Percentiles rank a stretch among this genome's conserved stretches.
Evolutionary conservation across 495 filamentous ascomycete species (phyloP).

Genomic region (Geoglossum glabrum): DNA sequence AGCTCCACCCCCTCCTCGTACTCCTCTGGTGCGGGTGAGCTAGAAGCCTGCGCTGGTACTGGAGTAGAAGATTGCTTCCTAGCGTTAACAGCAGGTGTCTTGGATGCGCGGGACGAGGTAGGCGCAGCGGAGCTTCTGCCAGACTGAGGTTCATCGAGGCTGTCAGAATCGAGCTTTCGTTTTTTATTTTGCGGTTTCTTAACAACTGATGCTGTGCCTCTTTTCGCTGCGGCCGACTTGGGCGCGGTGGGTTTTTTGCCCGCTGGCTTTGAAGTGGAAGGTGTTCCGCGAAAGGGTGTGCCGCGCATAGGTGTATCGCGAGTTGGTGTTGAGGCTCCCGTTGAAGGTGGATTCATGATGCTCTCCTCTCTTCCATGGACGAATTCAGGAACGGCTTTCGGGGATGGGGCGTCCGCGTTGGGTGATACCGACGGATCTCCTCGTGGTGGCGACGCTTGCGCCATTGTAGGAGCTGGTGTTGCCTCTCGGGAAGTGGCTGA

Average conservation of each 20-base stretch:
- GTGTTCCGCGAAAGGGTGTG: background rate
- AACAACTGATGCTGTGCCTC: background rate
- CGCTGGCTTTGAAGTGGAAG: background rate
- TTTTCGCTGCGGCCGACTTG: conserved; percentile 1
- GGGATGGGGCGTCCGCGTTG: background rate
- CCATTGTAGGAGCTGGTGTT: background rate
- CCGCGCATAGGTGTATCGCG: background rate
- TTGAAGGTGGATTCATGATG: background rate
- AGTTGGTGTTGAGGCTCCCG: background rate
- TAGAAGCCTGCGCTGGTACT: background rate
- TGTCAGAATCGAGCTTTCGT: background rate
- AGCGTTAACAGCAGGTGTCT: background rate
- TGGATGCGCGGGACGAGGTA: background rate
- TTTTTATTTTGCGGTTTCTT: conserved; percentile 3
- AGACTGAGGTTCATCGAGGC: background rate
- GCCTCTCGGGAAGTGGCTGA: background rate
- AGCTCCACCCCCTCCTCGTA: conserved; percentile 27
- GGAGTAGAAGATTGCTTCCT: conserved; percentile 1
- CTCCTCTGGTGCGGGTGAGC: background rate
- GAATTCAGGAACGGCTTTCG: background rate
- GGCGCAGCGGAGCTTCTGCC: conserved; percentile 1
- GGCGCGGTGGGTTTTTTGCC: background rate
- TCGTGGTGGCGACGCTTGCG: background rate
- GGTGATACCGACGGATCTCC: background rate
- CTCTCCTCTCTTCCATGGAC: background rate